phyloP scores from a whole-genome alignment of 495 filamentous ascomycete genomes.

The Penicillium bovifimosum region DNA sequence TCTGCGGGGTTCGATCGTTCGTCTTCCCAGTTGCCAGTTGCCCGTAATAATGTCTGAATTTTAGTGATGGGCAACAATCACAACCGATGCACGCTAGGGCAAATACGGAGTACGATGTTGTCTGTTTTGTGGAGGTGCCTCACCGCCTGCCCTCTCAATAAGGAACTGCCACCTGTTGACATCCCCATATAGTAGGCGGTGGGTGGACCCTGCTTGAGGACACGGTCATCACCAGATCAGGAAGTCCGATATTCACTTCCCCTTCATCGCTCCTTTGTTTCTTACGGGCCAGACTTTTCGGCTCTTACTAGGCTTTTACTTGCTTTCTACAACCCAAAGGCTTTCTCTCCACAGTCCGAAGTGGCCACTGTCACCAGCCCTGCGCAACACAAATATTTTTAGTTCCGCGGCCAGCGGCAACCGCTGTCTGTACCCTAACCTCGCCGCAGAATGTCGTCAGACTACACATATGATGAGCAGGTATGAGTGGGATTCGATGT shows the following conservation, averaged over 20 bases:
- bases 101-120: not conserved
- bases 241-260: constrained; percentile 18
- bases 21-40: too few species aligned
- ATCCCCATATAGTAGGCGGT: constrained; percentile 19
- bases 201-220: constrained; percentile 18
- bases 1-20: too few species aligned
- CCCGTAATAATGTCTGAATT: too few species aligned
- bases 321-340: constrained; percentile 1
- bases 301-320: constrained; percentile 11
- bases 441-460: constrained; percentile 72
- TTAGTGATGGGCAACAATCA: too few species aligned
- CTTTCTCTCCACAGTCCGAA: not conserved
- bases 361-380: constrained; percentile 7
- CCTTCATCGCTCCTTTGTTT: constrained; percentile 28
- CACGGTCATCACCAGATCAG: constrained; percentile 32
- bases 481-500: constrained; percentile 32
- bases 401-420: constrained; percentile 30
- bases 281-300: constrained; percentile 21
- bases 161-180: constrained; percentile 2
- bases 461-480: constrained; percentile 97
- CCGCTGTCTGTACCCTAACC: constrained; percentile 36
- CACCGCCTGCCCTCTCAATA: constrained; percentile 19
- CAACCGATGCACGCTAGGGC: too few species aligned
- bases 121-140: not conserved
- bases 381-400: constrained; percentile 25